Conservation (phyloP, 768 basidiomycete genomes). For the Boletus eberwhitei region DNA sequence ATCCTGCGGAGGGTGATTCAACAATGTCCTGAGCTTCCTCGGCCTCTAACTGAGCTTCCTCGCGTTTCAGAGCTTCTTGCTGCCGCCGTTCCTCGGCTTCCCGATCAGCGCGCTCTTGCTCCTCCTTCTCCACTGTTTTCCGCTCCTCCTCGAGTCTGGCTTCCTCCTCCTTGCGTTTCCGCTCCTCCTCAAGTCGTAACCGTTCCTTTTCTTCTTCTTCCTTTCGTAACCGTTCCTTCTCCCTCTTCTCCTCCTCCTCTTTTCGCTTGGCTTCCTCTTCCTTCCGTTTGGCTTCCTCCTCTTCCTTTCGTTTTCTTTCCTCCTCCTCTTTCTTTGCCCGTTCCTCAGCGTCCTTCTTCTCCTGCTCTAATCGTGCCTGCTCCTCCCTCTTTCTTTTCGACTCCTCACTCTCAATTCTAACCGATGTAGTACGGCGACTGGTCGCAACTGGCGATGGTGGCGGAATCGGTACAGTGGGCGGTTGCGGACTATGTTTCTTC, state of each 20-base stretch:
- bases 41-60: slow-evolving; percentile 34
- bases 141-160: slow-evolving; percentile 31
- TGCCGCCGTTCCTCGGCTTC: slow-evolving; percentile 32
- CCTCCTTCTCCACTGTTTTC: slow-evolving; percentile 35
- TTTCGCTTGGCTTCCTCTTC: slow-evolving; percentile 38
- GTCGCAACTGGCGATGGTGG: slow-evolving; percentile 33
- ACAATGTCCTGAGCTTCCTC: slow-evolving; percentile 33
- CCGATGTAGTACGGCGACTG: slow-evolving; percentile 30
- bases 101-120: slow-evolving; percentile 40
- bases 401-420: slow-evolving; percentile 66
- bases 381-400: slow-evolving; percentile 49
- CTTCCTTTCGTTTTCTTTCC: slow-evolving; percentile 38
- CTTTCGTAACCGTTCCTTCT: slow-evolving; percentile 35
- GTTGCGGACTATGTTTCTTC: slow-evolving; percentile 44
- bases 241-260: slow-evolving; percentile 42
- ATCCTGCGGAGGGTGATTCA: slow-evolving; percentile 41
- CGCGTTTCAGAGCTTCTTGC: slow-evolving; percentile 17
- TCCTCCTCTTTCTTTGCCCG: slow-evolving; percentile 35
- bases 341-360: slow-evolving; percentile 38
- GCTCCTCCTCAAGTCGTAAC: slow-evolving; percentile 31
- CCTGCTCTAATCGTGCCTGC: slow-evolving; percentile 40
- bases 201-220: slow-evolving; percentile 40
- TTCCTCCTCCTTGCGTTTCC: slow-evolving; percentile 29
- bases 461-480: slow-evolving; percentile 38
- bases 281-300: slow-evolving; percentile 42